Evolutionary conservation across 2,329 filamentous ascomycete species (phyloP).

Genomic region (Apiospora arundinis): DNA sequence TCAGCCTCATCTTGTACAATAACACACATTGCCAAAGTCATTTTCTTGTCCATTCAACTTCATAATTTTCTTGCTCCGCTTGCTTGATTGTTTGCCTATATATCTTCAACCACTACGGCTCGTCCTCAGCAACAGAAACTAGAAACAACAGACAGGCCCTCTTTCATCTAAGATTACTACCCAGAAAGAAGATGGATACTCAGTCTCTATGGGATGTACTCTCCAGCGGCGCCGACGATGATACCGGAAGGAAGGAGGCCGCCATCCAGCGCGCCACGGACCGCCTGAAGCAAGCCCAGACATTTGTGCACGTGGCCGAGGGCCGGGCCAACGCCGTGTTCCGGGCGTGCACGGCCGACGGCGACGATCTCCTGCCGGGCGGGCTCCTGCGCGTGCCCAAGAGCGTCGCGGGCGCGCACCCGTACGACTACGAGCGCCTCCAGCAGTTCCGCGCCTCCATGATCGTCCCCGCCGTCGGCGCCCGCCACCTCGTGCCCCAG

Average conservation of each 20-base stretch:
- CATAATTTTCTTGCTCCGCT: not conserved
- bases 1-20: not conserved
- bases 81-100: too few species aligned
- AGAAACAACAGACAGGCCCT: not conserved
- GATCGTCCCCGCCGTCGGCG: constrained; percentile 55
- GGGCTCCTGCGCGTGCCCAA: constrained; percentile 69
- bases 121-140: not conserved
- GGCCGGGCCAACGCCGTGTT: constrained; percentile 82
- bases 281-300: constrained; percentile 29
- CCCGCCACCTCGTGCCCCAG: constrained; percentile 41
- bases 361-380: constrained; percentile 46
- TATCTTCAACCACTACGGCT: not conserved
- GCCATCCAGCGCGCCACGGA: not conserved
- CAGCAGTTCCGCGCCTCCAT: constrained; percentile 58
- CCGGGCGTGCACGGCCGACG: constrained; percentile 50
- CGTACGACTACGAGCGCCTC: constrained; percentile 50
- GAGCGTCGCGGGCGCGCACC: constrained; percentile 51
- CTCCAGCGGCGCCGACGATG: not conserved
- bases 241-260: not conserved
- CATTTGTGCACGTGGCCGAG: constrained; percentile 61
- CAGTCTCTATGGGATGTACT: constrained; percentile 20
- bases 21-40: too few species aligned
- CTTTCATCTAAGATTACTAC: not conserved
- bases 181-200: not conserved
- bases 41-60: too few species aligned